phyloP scores from a whole-genome alignment of 176 grass and related monocot genomes.

The Hordeum marinum region DNA sequence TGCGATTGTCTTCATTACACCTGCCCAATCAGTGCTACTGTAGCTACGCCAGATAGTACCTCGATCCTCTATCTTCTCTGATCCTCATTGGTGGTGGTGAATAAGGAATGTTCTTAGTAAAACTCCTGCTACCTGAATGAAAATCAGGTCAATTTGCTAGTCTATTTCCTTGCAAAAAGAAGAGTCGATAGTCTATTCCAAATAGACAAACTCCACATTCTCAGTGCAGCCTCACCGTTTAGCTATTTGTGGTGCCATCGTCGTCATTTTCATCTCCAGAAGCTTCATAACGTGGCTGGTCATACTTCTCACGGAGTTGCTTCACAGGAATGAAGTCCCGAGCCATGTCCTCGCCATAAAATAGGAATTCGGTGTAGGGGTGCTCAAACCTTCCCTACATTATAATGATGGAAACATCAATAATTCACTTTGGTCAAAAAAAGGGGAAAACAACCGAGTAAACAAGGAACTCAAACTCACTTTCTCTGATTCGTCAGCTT shows the following conservation, averaged over 20 bases:
- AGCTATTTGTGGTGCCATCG: conserved; percentile 28
- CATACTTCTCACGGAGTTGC: conserved; percentile 87
- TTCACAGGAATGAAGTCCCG: conserved; percentile 93
- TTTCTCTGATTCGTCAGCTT: conserved; percentile 55
- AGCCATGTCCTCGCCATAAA: conserved; percentile 70
- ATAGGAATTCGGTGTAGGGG: conserved; percentile 79
- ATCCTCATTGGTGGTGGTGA: background rate
- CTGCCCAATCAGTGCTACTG: background rate
- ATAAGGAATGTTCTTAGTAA: background rate
- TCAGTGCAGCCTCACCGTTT: conserved; percentile 13
- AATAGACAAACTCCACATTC: background rate
- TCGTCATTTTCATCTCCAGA: conserved; percentile 47
- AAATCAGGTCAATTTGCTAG: background rate
- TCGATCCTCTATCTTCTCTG: background rate
- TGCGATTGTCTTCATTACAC: background rate
- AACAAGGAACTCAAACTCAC: conserved; percentile 28
- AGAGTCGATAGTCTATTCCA: background rate
- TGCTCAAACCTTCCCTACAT: conserved; percentile 83
- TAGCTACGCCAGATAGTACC: background rate
- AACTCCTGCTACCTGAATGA: background rate
- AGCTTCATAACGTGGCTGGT: conserved; percentile 68
- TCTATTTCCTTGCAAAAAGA: background rate
- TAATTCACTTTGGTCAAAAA: background rate
- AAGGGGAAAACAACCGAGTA: background rate
- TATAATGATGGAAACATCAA: background rate